Evolutionary conservation across 1,284 basidiomycete species (phyloP), one percentile per base, ranked within the genome.

Genomic region (Pseudozyma thailandica): DNA sequence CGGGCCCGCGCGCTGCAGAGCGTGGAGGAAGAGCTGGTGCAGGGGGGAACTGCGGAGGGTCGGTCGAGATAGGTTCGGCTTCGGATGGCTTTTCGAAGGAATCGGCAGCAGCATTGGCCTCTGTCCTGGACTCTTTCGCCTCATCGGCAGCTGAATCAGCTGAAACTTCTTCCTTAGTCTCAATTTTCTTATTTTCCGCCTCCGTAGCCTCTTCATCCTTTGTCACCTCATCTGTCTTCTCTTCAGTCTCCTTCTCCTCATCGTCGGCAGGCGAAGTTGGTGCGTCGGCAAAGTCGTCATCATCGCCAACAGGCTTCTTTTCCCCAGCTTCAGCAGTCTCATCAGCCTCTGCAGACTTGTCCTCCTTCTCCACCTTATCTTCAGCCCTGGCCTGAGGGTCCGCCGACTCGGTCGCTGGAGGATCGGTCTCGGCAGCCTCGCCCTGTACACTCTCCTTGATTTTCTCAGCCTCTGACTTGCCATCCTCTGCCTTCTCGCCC

Each of bases 221-320:
- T 37, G 52, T 38, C 28, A 8, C 21, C 25, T 35, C 56, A 21
- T 16, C 46, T 39, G 52, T 30, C 28, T 13, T 20, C 25, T 49
- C 50, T 35, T 53, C 31, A 33, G 13, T 2, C 2, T 49, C 46
- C 23, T 20, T 28, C 8, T 38, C 37, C 50, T 66, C 55, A 31
- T 50, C 33, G 18, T 56, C 52, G 18, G 55, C 54, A 5, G 62
- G 55, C 7, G 63, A 60, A 3, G 60, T 60, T n/a, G 53, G 50
- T n/a, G 64, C 60, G 45, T 73, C 60, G 45, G 66, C 59, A 48
- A 70, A 69, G 42, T 63, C 61, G 37, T 70, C 66, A 8, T 73
- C 53, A 3, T 66, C 56, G 6, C 25, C 69, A 15, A 18, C 38
- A 7, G 37, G 20, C 46, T 59, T 55, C 33, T 52, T 51, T 37